Percentiles rank a stretch among this genome's conserved stretches.
Conservation (phyloP, 371 early-diverging fungal genomes). For the Nematocida parisii region DNA sequence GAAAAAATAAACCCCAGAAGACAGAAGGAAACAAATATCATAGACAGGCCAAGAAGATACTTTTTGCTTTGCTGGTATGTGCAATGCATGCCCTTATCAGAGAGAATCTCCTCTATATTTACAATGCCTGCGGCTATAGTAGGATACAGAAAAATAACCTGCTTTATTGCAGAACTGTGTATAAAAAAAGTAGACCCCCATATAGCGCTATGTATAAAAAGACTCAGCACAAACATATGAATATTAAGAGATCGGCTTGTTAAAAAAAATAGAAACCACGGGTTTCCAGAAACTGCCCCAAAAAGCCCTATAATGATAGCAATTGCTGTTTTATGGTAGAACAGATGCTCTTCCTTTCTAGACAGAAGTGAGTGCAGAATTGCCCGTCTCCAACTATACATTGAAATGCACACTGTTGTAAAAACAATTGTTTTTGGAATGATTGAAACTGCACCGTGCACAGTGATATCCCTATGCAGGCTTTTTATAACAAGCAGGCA, state of each 20-base stretch:
- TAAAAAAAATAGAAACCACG: constrained; percentile 32
- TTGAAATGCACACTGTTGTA: neutral
- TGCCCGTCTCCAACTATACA: constrained; percentile 15
- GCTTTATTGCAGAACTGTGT: neutral
- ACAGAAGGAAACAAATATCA: constrained; percentile 9
- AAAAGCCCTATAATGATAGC: constrained; percentile 10
- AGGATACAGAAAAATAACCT: constrained; percentile 8
- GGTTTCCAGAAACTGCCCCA: constrained; percentile 7
- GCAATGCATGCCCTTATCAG: constrained; percentile 21
- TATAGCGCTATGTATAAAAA: neutral
- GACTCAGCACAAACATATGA: constrained; percentile 3
- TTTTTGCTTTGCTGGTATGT: constrained; percentile 7
- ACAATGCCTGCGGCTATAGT: constrained; percentile 3
- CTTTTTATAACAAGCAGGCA: neutral
- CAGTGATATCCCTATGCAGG: neutral
- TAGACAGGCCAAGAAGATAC: constrained; percentile 27
- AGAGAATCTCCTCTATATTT: constrained; percentile 28
- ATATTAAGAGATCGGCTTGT: neutral
- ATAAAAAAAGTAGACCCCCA: constrained; percentile 5
- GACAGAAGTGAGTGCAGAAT: constrained; percentile 13
- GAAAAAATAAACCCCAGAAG: constrained; percentile 17
- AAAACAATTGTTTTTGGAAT: constrained; percentile 6
- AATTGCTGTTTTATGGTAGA: constrained; percentile 9
- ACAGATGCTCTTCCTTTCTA: constrained; percentile 3
- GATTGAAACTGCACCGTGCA: neutral